Percentiles rank a stretch among this genome's conserved stretches.
Conservation (phyloP, 306 rosid genomes). For the Lathyrus oleraceus region DNA sequence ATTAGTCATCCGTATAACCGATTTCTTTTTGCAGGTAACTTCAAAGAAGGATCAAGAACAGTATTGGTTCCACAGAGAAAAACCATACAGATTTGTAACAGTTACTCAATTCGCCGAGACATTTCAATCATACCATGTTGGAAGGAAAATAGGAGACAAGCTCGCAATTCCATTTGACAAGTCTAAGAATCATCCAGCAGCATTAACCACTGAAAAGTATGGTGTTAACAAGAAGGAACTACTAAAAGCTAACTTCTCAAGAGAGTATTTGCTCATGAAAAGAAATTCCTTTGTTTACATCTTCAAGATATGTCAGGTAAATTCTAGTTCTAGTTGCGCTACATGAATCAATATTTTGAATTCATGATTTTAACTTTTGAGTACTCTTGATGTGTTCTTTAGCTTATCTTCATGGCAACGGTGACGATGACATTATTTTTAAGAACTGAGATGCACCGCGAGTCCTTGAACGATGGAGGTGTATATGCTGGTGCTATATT, state of each 20-base stretch:
- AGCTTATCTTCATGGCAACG: conserved; percentile 54
- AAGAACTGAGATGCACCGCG: conserved; percentile 63
- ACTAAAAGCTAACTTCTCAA: conserved; percentile 44
- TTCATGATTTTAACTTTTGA: background rate
- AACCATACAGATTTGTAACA: conserved; percentile 46
- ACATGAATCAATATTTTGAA: background rate
- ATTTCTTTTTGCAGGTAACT: conserved; percentile 29
- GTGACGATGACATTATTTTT: conserved; percentile 56
- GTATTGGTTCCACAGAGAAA: conserved; percentile 44
- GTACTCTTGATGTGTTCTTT: conserved; percentile 6
- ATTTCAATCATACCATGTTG: conserved; percentile 46
- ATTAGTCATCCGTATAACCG: no score
- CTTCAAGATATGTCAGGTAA: conserved; percentile 47
- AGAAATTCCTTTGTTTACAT: conserved; percentile 46
- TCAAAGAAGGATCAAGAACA: conserved; percentile 58
- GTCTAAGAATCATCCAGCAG: conserved; percentile 50
- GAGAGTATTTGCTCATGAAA: conserved; percentile 55
- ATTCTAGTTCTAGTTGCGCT: background rate
- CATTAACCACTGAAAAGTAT: conserved; percentile 41
- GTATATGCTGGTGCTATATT: conserved; percentile 30
- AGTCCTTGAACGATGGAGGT: conserved; percentile 44
- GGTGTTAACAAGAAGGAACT: conserved; percentile 44
- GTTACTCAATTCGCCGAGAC: conserved; percentile 47
- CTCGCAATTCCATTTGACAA: conserved; percentile 46
- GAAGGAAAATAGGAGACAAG: conserved; percentile 32